Evolutionary conservation across 2,329 filamentous ascomycete species (phyloP).

Genomic region (Epichloe bromicola): DNA sequence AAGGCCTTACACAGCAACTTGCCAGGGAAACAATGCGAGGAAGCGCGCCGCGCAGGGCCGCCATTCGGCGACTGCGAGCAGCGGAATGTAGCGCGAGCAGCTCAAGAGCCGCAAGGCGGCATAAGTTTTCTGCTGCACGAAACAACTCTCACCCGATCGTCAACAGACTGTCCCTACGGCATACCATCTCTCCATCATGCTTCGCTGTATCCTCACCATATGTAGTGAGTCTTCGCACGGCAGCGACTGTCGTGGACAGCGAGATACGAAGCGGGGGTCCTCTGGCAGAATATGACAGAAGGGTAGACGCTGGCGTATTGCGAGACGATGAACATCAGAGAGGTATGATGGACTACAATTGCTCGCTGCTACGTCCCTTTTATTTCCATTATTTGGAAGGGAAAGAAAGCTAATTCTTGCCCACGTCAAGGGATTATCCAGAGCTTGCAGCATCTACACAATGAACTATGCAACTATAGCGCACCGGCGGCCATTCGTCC

Average conservation of each 20-base stretch:
- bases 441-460: conserved; percentile 76
- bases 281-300: conserved; percentile 73
- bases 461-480: conserved; percentile 62
- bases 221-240: conserved; percentile 8
- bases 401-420: background rate
- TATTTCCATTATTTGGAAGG: background rate
- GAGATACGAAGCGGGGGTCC: conserved; percentile 45
- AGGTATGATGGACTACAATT: conserved; percentile 34
- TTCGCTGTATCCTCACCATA: background rate
- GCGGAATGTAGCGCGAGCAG: conserved; percentile 4
- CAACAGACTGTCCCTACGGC: background rate
- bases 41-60: conserved; percentile 6
- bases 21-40: conserved; percentile 9
- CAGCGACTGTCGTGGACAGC: conserved; percentile 17
- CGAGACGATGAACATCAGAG: conserved; percentile 86
- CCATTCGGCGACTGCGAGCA: conserved; percentile 9
- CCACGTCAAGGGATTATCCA: conserved; percentile 61
- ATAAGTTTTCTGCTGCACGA: background rate
- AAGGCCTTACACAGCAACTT: background rate
- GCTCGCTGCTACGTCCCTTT: conserved; percentile 8
- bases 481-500: conserved; percentile 67
- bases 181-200: background rate
- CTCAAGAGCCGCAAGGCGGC: conserved; percentile 1
- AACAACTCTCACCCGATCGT: background rate
- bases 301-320: conserved; percentile 61